These are phyloP conservation scores for Knufia fluminis DNA, from an alignment of 2,329 filamentous ascomycete species.

Conservation along the genomic window DNA sequence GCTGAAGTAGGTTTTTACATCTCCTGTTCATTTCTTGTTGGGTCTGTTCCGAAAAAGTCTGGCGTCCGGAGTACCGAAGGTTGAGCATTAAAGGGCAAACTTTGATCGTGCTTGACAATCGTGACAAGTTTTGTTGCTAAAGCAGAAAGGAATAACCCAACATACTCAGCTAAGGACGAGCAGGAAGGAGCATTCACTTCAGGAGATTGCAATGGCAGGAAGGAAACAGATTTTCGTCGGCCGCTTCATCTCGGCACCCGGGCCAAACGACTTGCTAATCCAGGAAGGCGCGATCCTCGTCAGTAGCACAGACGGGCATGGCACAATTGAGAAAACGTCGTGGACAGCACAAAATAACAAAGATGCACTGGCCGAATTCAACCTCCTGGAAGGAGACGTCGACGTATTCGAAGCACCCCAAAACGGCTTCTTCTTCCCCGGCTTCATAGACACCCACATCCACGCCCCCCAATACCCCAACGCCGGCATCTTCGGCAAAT, in stretches of 20 bases:
- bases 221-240: slow-evolving; percentile 19
- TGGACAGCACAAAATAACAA: slow-evolving; percentile 13
- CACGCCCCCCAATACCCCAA: slow-evolving; percentile 96
- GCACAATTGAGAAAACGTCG: slow-evolving; percentile 16
- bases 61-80: background rate
- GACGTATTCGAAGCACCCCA: slow-evolving; percentile 7
- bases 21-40: background rate
- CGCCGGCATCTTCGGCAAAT: slow-evolving; percentile 83
- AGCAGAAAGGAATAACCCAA: background rate
- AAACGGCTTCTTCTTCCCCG: slow-evolving; percentile 28
- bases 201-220: background rate
- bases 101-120: no score
- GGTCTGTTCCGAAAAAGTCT: background rate
- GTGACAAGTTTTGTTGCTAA: no score
- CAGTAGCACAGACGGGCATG: slow-evolving; percentile 15
- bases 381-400: slow-evolving; percentile 10
- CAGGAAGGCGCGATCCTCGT: slow-evolving; percentile 21
- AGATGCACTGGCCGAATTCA: slow-evolving; percentile 17
- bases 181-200: background rate
- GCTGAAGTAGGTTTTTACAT: background rate
- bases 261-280: slow-evolving; percentile 16
- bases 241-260: slow-evolving; percentile 21
- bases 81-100: no score
- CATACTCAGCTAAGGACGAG: background rate
- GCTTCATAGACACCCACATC: slow-evolving; percentile 71